Evolutionary conservation across 768 basidiomycete genomes (phyloP), one percentile per base, ranked within the genome.

Genomic region (Boletus subparvulus): DNA sequence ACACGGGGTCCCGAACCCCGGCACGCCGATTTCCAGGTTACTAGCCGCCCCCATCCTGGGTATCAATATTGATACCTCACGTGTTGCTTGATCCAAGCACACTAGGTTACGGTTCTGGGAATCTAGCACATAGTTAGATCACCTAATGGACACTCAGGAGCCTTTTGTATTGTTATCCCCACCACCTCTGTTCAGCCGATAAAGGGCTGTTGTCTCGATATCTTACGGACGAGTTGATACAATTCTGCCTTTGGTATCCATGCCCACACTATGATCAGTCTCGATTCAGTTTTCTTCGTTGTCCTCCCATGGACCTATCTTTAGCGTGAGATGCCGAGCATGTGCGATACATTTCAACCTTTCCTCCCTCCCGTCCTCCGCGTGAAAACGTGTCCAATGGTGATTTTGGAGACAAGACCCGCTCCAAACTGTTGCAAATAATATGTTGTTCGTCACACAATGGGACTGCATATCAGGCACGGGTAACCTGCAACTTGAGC

Each of bases 41-140:
- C 55, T 47, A 63, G 30, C 54, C 55, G 28, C n/a, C 61, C 74
- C 56, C 81, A 80, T 70, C 76, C 80, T 61, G 80, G 75, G 75
- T 80, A 59, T 52, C 68, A 57, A 65, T 6, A 19, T 6, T n/a
- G 52, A 52, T 30, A 52, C 14, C 44, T 41, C 37, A 10, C 16
- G 33, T 32, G 48, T 63, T 26, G 24, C 32, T 54, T 24, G 21
- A 49, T 49, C n/a, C 43, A 17, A 55, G 36, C 7, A 35, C 42
- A 14, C 13, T 39, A n/a, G 42, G 43, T 46, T 35, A 37, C 10
- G 12, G 39, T 46, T 39, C 21, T 37, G 47, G 32, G 30, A n/a
- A 52, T 47, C 39, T 47, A 52, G 36, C 41, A 42, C 40, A 37
- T 45, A 21, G 35, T 39, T 36, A 11, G 52, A 42, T 65, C n/a